Conservation (phyloP, 176 grass and related monocot genomes). For the Poa pratensis region DNA sequence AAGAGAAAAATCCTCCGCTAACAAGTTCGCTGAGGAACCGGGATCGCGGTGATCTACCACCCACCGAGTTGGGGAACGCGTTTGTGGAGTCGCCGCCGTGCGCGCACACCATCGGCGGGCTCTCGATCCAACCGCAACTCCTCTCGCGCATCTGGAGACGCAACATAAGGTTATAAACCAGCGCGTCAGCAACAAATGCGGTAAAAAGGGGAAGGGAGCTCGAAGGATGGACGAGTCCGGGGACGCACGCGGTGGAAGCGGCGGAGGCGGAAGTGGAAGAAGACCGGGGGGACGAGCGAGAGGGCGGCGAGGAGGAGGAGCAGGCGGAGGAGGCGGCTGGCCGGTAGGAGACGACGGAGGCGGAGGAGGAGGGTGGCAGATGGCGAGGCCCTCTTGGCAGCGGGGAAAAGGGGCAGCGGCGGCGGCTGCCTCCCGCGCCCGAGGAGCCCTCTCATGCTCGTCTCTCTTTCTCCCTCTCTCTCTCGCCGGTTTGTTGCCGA, state of each 20-base stretch:
- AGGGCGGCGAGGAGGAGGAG: conserved; percentile 70
- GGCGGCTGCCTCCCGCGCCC: conserved; percentile 43
- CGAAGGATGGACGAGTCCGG: background rate
- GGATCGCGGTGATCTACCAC: background rate
- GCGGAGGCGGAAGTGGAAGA: conserved; percentile 92
- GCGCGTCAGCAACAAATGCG: background rate
- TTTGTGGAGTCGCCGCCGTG: conserved; percentile 82
- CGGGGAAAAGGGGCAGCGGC: conserved; percentile 69
- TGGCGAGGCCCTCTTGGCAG: conserved; percentile 45
- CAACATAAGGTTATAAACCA: background rate
- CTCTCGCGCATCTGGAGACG: conserved; percentile 61
- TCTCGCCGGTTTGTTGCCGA: background rate
- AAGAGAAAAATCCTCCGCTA: background rate
- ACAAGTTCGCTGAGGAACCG: background rate
- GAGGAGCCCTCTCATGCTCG: conserved; percentile 48
- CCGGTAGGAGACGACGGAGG: conserved; percentile 49
- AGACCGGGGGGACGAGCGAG: conserved; percentile 62
- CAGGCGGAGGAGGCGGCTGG: conserved; percentile 57
- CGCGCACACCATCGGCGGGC: conserved; percentile 78
- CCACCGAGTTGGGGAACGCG: conserved; percentile 65
- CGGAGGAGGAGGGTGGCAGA: conserved; percentile 4
- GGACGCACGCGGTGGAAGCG: conserved; percentile 64
- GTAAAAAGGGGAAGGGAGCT: background rate
- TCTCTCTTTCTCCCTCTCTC: background rate
- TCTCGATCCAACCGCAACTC: conserved; percentile 80